These are phyloP conservation scores for Clavispora asparagi DNA, from an alignment of 805 yeast species.

Conservation along the genomic window DNA sequence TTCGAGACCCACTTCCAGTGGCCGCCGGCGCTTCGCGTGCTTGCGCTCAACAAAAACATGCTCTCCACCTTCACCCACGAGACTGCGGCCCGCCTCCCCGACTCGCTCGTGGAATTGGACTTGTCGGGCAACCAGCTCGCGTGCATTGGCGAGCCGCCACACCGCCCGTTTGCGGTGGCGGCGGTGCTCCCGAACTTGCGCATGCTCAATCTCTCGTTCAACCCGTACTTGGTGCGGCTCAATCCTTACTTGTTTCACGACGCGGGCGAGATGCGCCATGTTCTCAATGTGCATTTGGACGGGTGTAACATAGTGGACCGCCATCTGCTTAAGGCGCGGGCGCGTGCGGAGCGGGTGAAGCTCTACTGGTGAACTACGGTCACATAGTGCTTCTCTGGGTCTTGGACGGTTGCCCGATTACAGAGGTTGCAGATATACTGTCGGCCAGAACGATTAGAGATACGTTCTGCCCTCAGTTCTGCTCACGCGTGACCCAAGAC, in stretches of 20 bases:
- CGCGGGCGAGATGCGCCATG: not conserved
- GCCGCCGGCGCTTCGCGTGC: slow-evolving; percentile 20
- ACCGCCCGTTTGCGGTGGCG: slow-evolving; percentile 3
- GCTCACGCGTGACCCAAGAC: too few relatives aligned
- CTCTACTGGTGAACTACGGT: too few relatives aligned
- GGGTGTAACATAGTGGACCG: slow-evolving; percentile 6
- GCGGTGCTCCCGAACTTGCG: slow-evolving; percentile 9
- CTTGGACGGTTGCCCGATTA: too few relatives aligned
- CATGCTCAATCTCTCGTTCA: slow-evolving; percentile 7
- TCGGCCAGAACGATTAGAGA: too few relatives aligned
- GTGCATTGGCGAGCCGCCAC: slow-evolving; percentile 7
- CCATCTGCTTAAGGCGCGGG: slow-evolving; percentile 1
- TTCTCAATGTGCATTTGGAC: slow-evolving; percentile 2
- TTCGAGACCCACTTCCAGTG: slow-evolving; percentile 15
- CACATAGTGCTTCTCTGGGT: too few relatives aligned
- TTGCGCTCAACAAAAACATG: slow-evolving; percentile 23
- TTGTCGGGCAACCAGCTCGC: slow-evolving; percentile 16
- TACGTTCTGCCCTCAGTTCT: too few relatives aligned
- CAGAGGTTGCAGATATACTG: too few relatives aligned
- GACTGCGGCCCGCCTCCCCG: slow-evolving; percentile 23
- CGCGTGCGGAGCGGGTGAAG: not conserved
- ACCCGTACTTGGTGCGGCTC: slow-evolving; percentile 4
- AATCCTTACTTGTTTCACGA: slow-evolving; percentile 3
- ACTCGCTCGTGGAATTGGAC: slow-evolving; percentile 20
- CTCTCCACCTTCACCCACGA: slow-evolving; percentile 15